Evolutionary conservation across 768 basidiomycete species (phyloP), one percentile per base, ranked within the genome.

Genomic region (Jaapia argillacea): DNA sequence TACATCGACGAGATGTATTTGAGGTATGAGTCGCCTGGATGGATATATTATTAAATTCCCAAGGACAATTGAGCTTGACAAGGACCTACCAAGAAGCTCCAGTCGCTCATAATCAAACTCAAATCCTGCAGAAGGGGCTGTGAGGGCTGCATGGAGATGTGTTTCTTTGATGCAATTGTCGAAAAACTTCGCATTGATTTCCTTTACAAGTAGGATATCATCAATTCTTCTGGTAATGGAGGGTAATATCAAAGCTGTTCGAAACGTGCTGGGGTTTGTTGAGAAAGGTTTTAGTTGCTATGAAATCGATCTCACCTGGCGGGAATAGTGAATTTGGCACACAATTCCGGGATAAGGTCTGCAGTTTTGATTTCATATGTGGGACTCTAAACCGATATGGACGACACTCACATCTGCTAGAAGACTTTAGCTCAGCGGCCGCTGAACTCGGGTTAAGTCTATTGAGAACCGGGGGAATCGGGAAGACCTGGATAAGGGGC

Each of bases 271-370:
- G 50, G 1, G 47, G 6, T 16, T 24, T 10, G 22, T 24, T n/a
- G 7, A 26, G 28, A 22, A 47, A 16, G 18, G 46, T 16, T 14
- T 18, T 26, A 10, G 26, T n/a, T 6, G 14, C 18, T 13, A 24
- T 23, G 12, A 35, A 33, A 27, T 31, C 24, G 35, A 6, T 28
- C 57, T 50, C 49, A 83, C 87, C 79, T 85, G 21, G 81, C 81
- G 26, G 85, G 77, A 46, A 88, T 65, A 6, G 79, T 81, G 54
- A 74, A 79, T 53, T 76, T 83, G 35, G 70, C 71, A 54, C 81
- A 85, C 13, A 89, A 64, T 57, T 90, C 88, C n/a, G 88, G 88
- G 52, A 90, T 86, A 31, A 90, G 67, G 57, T 84, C 87, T 90
- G 55, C 6, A 43, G 48, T 35, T 45, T 45, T 26, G 27, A 31